Percentiles rank a stretch among this genome's conserved stretches.
Evolutionary conservation across 176 grass and related monocot genomes (phyloP).

Genomic region (Tillandsia leiboldiana): DNA sequence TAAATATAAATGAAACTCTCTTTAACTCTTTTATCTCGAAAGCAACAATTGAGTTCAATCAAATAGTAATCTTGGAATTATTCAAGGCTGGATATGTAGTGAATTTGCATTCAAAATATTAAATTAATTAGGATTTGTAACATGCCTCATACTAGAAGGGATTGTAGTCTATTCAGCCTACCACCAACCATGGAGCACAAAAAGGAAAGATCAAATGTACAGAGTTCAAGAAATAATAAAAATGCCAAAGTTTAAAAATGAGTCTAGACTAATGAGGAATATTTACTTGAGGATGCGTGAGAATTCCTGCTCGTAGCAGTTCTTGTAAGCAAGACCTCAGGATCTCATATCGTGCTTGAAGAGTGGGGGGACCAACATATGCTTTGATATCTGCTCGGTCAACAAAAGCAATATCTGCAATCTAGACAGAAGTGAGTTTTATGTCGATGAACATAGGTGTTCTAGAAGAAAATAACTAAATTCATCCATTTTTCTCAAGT

Average conservation of each 20-base stretch:
- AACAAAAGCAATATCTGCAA: conserved; percentile 95
- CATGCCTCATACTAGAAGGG: background rate
- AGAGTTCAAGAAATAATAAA: background rate
- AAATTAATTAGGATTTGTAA: background rate
- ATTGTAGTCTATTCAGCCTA: too few species aligned
- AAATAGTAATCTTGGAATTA: too few species aligned
- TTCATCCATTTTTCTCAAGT: background rate
- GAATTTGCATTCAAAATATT: too few species aligned
- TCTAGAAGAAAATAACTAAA: background rate
- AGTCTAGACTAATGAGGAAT: background rate
- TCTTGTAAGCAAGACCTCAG: conserved; percentile 92
- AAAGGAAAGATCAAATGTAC: too few species aligned
- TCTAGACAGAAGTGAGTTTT: conserved; percentile 27
- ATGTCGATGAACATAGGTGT: background rate
- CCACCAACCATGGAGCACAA: too few species aligned
- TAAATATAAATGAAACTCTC: too few species aligned
- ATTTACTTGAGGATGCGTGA: conserved; percentile 48
- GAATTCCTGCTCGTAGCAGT: conserved; percentile 78
- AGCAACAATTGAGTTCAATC: too few species aligned
- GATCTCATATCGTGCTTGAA: conserved; percentile 93
- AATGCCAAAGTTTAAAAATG: background rate
- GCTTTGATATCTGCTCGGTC: conserved; percentile 98
- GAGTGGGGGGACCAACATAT: conserved; percentile 83
- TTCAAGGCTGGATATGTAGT: too few species aligned
- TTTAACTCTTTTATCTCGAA: too few species aligned